Evolutionary conservation across 148 eudicot genomes (phyloP).

Genomic region (Heliamphora exappendiculata): DNA sequence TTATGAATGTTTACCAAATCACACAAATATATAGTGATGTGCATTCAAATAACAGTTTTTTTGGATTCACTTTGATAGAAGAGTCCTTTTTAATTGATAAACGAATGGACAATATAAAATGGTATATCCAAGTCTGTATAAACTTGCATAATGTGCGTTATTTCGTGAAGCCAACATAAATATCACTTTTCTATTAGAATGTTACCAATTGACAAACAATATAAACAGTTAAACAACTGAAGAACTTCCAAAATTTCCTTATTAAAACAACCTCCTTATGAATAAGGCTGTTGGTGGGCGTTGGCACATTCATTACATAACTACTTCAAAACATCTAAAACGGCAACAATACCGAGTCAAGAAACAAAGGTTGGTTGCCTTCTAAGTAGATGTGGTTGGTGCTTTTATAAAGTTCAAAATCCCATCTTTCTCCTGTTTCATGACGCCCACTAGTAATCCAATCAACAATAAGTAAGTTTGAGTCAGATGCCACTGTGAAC

Average conservation of each 20-base stretch:
- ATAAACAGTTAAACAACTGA: background rate
- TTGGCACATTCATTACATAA: background rate
- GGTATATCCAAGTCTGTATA: background rate
- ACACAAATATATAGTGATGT: no score
- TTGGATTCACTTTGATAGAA: background rate
- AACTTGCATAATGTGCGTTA: background rate
- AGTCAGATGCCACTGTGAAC: slow-evolving; percentile 55
- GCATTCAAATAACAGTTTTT: background rate
- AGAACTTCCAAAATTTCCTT: background rate
- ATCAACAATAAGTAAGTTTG: slow-evolving; percentile 84
- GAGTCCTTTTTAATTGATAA: background rate
- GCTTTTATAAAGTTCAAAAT: slow-evolving; percentile 69
- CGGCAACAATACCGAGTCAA: slow-evolving; percentile 64
- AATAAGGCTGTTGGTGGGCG: background rate
- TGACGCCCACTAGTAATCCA: slow-evolving; percentile 99
- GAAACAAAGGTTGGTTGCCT: slow-evolving; percentile 68
- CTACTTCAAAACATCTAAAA: background rate
- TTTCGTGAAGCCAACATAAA: background rate
- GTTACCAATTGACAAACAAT: background rate
- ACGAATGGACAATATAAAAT: background rate
- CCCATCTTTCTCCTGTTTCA: slow-evolving; percentile 96
- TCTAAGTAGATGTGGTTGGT: slow-evolving; percentile 66
- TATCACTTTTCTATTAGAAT: background rate
- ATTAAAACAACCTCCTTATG: background rate
- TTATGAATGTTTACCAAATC: no score